Base-by-base conservation (phyloP, 2,329 filamentous ascomycete species). In the Paecilomyces fulvus region DNA sequence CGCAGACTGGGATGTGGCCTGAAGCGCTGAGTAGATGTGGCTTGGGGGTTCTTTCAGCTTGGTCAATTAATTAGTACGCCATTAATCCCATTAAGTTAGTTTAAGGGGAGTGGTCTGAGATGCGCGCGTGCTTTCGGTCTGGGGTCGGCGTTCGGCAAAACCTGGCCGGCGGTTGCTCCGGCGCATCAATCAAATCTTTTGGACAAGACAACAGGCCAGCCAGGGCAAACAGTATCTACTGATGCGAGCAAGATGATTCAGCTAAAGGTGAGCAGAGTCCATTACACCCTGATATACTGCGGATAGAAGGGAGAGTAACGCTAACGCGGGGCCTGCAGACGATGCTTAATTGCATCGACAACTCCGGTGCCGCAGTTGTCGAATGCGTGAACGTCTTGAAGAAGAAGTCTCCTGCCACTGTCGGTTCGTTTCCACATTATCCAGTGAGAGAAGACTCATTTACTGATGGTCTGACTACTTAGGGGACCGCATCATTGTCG, bases 331-430 rank as follows among this genome's bases (percentile, higher is more conserved):
- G 2, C 5, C 11, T 17, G 23, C 65, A 96, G 94, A 89, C 92
- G 72, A 90, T 99, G 84, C 84, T 99, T 68, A 96, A 94, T 78
- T 97, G 94, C 86, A 97, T 99, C 84, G 94, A 99, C 87, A 99
- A 96, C 81, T 97, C 94, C 63, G 94, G 94, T 72, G 94, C 94
- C 65, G 92, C 94, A 67, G 82, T 99, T 64, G 94, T 97, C 77
- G 94, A 99, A 79, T 99, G 94, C 78, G 89, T 88, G 73, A 88
- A 92, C 72, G 88, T 97, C 61, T 80, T 99, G 68, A 90, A 90
- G 70, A 94, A 92, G 79, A 95, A 96, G 79, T 84, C 87, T 52
- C 67, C 74, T 68, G 94, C 92, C 58, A 87, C 86, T 69, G 92
- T 99, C 69, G 94, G 92, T 96, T 82, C 67, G 81, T 62, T 49